A percentile compares a stretch with the other conserved stretches of the same genome.
Evolutionary conservation across 1,139 yeast species (phyloP).

Genomic region (Eremothecium coryli): DNA sequence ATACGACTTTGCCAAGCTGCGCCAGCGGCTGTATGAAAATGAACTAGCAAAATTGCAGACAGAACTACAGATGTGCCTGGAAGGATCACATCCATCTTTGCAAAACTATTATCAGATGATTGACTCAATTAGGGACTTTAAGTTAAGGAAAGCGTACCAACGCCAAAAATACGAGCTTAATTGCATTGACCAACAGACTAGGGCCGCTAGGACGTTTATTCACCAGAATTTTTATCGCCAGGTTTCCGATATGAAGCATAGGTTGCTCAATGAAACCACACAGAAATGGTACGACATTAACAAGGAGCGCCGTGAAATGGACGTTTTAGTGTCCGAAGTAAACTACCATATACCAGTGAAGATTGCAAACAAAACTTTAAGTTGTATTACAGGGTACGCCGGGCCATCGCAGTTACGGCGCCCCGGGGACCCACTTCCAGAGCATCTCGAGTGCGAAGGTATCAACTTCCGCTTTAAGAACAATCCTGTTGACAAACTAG

Average conservation of each 20-base stretch:
- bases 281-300: slow-evolving; percentile 88
- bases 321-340: slow-evolving; percentile 50
- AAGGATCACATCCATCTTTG: slow-evolving; percentile 86
- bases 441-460: slow-evolving; percentile 29
- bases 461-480: slow-evolving; percentile 29
- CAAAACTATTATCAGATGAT: slow-evolving; percentile 58
- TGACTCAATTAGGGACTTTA: slow-evolving; percentile 60
- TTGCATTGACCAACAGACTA: slow-evolving; percentile 72
- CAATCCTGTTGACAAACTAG: slow-evolving; percentile 32
- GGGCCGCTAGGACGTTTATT: slow-evolving; percentile 67
- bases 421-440: slow-evolving; percentile 27
- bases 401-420: slow-evolving; percentile 28
- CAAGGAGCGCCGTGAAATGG: slow-evolving; percentile 80
- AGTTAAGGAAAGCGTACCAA: slow-evolving; percentile 56
- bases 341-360: slow-evolving; percentile 31
- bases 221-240: slow-evolving; percentile 78
- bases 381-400: slow-evolving; percentile 32
- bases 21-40: slow-evolving; percentile 70
- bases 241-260: slow-evolving; percentile 57
- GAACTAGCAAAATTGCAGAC: slow-evolving; percentile 67
- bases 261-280: slow-evolving; percentile 65
- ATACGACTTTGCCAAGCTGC: slow-evolving; percentile 69
- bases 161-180: slow-evolving; percentile 63
- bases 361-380: slow-evolving; percentile 26
- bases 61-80: slow-evolving; percentile 77